Conservation (phyloP, 2,329 filamentous ascomycete species). For the Colletotrichum siamense region DNA sequence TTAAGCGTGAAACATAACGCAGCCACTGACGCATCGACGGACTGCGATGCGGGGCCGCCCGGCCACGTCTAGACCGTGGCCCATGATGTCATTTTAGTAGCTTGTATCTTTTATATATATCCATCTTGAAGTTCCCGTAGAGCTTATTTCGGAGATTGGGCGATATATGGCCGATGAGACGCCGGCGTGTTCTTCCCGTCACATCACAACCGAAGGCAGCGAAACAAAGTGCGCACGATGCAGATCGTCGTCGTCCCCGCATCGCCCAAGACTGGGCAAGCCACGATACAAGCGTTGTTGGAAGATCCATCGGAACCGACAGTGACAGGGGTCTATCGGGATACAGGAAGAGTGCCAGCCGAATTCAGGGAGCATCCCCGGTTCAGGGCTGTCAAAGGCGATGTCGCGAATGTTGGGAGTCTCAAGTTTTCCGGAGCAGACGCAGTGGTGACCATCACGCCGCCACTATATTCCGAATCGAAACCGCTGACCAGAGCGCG, state of each 20-base stretch:
- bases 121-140: background rate
- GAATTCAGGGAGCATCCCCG: conserved; percentile 31
- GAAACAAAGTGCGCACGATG: conserved; percentile 22
- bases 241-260: conserved; percentile 38
- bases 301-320: conserved; percentile 20
- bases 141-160: background rate
- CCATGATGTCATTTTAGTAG: background rate
- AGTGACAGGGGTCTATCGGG: conserved; percentile 35
- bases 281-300: conserved; percentile 33
- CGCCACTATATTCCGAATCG: conserved; percentile 34
- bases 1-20: conserved; percentile 9
- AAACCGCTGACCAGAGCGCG: conserved; percentile 28
- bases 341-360: conserved; percentile 30
- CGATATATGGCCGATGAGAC: background rate
- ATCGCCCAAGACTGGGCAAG: conserved; percentile 35
- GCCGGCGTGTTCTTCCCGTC: background rate
- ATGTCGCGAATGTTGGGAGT: conserved; percentile 28
- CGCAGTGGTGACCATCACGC: conserved; percentile 38
- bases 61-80: background rate
- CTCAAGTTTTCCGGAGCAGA: conserved; percentile 34
- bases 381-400: conserved; percentile 35
- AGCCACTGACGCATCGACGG: conserved; percentile 10
- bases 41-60: background rate
- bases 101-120: background rate
- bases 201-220: background rate